Base-by-base conservation (phyloP, 345 rosid genomes). In the Capsella bursapastoris region DNA sequence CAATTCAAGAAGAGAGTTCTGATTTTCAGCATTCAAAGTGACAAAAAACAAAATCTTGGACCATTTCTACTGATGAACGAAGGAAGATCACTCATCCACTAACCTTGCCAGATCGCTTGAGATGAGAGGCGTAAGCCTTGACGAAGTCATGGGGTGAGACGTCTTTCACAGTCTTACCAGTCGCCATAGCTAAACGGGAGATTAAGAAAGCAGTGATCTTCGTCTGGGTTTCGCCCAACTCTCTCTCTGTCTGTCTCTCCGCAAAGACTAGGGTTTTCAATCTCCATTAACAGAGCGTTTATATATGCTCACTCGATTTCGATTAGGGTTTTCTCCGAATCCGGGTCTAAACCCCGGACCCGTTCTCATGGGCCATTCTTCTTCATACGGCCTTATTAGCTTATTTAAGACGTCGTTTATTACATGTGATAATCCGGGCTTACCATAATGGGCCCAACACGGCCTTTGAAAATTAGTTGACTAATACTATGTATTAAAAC, bases 51-150 rank as follows among this genome's bases (percentile, higher is more conserved):
- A 52, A 29, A 41, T 6, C 0, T 3, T 38, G 6, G 0, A 44
- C 5, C 40, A 22, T 34, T 14, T 7, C 57, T 13, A 43, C 8
- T 14, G 8, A 55, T 4, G 8, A 34, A 45, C 29, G 14, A 56
- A 70, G 37, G 37, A 34, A 34, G 28, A 22, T 22, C 4, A 71
- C 3, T 0, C 4, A n/a, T 6, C 37, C 7, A 76, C 76, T 18
- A n/a, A 91, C 96, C 96, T 91, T 89, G 68, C 96, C 97, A 66
- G 97, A 89, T 77, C 93, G 90, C 82, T 91, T 91, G 80, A 91
- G 96, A 73, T 89, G 91, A 18, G 89, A 86, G 22, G 96, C 84
- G 40, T 89, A 91, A 38, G 96, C 97, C 79, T 85, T 91, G 1
- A 87, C 93, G 71, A 91, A 91, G 72, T 89, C 96, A 73, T 89